Base-by-base conservation (phyloP, 169 alveolate genomes). In the Plasmodium inui region DNA sequence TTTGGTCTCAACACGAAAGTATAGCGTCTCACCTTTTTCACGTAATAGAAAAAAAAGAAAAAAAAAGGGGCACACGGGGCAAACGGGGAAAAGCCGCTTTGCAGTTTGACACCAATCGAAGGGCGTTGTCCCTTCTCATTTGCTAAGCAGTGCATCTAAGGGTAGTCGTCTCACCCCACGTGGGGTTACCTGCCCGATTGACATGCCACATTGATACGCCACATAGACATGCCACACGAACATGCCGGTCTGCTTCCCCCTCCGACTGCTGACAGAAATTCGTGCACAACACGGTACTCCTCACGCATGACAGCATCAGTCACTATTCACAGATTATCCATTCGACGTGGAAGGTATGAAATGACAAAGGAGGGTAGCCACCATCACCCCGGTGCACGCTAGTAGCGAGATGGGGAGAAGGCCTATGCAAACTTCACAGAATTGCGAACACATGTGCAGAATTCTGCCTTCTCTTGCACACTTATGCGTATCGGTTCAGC, bases 281-380 rank as follows among this genome's bases (percentile, higher is more conserved):
- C 26, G 78, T 88, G 14, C 81, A 88, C 44, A 76, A 61, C 44
- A 57, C 83, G 7, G 89, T 55, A 3, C n/a, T 50, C 73, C 50
- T 88, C 72, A n/a, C 94, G 1, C 73, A 67, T 81, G 92, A 90
- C 17, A 30, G 55, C 34, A 78, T 90, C 30, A 57, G 12, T 19
- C 95, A 90, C 53, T 90, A 90, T 82, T 90, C 92, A 2, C 57
- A 90, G 81, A 81, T 90, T 76, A 90, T 90, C 55, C 74, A 81
- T 82, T 19, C 70, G 30, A 37, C 92, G 14, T 90, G 95, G 95
- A 90, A 82, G 46, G 95, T 90, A 81, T 34, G 41, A 26, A 30
- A 90, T 14, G 70, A 1, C 61, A 55, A 82, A 82, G 28, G 6
- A n/a, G 61, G 37, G 12, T 50, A 12, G 26, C 1, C 41, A 17